phyloP scores from a whole-genome alignment of 2,329 filamentous ascomycete genomes.

The Fusarium oligoseptatum region DNA sequence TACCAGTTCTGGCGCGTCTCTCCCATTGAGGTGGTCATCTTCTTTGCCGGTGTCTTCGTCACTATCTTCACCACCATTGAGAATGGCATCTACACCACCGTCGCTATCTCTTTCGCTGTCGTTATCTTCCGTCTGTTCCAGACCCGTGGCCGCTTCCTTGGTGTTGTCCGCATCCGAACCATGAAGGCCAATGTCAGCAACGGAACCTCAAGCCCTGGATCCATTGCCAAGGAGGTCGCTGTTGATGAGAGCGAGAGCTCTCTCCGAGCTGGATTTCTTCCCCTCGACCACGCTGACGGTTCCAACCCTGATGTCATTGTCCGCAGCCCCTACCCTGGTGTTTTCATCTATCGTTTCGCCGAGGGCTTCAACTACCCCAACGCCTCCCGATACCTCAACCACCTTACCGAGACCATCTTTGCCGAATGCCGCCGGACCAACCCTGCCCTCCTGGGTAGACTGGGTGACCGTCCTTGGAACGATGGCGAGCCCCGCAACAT shows the following conservation, averaged over 20 bases:
- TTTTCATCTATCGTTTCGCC: conserved; percentile 68
- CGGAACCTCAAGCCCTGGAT: conserved; percentile 42
- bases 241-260: conserved; percentile 62
- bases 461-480: conserved; percentile 71
- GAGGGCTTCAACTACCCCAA: conserved; percentile 71
- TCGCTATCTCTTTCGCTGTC: conserved; percentile 76
- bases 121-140: conserved; percentile 84
- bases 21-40: conserved; percentile 85
- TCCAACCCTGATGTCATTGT: conserved; percentile 63
- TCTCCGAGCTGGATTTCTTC: conserved; percentile 59
- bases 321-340: conserved; percentile 63
- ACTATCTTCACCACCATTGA: conserved; percentile 87
- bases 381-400: conserved; percentile 64
- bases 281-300: conserved; percentile 63
- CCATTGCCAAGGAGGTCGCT: conserved; percentile 45
- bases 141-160: conserved; percentile 82
- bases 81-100: conserved; percentile 86
- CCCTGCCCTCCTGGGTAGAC: conserved; percentile 58
- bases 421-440: conserved; percentile 61
- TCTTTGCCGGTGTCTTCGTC: conserved; percentile 86
- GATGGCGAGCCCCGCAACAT: conserved; percentile 60
- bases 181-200: conserved; percentile 82
- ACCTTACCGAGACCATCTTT: conserved; percentile 61
- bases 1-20: conserved; percentile 92
- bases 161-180: conserved; percentile 85